A percentile compares a stretch with the other conserved stretches of the same genome.
Evolutionary conservation across 129 eudicot species (phyloP).

Genomic region (Pulicaria dysenterica): DNA sequence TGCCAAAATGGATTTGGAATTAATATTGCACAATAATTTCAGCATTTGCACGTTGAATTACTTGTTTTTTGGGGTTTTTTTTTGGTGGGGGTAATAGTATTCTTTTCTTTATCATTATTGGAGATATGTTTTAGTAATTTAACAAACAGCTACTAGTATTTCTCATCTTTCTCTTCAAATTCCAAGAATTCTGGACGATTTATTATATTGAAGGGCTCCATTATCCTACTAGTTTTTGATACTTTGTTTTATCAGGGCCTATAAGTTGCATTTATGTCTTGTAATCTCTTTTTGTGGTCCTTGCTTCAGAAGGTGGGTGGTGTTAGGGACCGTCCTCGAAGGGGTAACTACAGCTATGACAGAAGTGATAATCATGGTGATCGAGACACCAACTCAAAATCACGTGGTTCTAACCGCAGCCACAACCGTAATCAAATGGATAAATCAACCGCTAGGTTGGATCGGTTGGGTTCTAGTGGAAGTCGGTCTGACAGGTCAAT

Average conservation of each 20-base stretch:
- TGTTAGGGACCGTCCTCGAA: conserved; percentile 63
- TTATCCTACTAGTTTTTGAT: not conserved
- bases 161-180: not conserved
- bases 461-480: conserved; percentile 52
- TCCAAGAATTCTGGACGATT: not conserved
- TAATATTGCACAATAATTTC: not conserved
- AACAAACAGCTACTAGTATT: not conserved
- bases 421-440: conserved; percentile 71
- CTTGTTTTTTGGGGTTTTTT: not conserved
- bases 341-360: conserved; percentile 73
- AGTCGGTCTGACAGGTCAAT: conserved; percentile 41
- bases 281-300: conserved; percentile 1
- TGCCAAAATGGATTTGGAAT: not conserved
- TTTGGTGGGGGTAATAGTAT: not conserved
- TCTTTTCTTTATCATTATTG: conserved; percentile 3
- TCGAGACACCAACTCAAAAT: conserved; percentile 62
- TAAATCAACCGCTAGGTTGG: conserved; percentile 58
- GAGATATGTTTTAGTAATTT: not conserved
- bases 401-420: conserved; percentile 63
- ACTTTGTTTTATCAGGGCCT: not conserved
- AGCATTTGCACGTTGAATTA: not conserved
- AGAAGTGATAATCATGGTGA: conserved; percentile 67
- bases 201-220: not conserved
- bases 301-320: conserved; percentile 59
- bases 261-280: conserved; percentile 4